Percentiles rank a stretch among this genome's conserved stretches.
These are phyloP conservation scores for Medicago ruthenica DNA, from an alignment of 306 rosid genomes.

Conservation along the genomic window DNA sequence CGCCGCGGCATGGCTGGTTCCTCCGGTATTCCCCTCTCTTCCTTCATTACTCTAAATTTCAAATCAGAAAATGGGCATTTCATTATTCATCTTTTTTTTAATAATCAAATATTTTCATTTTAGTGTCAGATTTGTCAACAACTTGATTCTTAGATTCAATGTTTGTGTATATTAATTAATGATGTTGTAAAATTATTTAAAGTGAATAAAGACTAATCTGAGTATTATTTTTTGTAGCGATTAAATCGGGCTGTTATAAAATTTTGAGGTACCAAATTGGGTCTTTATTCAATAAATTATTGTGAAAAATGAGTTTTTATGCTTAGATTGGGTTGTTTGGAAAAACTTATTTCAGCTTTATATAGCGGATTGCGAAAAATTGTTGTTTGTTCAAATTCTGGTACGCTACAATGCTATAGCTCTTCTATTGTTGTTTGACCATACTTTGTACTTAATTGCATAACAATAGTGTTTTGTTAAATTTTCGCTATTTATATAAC, in stretches of 20 bases:
- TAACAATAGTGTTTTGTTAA: not conserved
- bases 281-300: too few relatives aligned
- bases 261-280: too few relatives aligned
- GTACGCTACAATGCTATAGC: not conserved
- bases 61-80: not conserved
- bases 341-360: too few relatives aligned
- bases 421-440: not conserved
- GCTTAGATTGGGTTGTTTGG: too few relatives aligned
- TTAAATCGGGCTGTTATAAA: too few relatives aligned
- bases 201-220: too few relatives aligned
- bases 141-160: not conserved
- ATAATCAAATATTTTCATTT: too few relatives aligned
- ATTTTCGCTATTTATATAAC: not conserved
- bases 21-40: constrained; percentile 42
- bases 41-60: not conserved
- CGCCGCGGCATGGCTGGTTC: constrained; percentile 58
- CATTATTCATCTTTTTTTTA: not conserved
- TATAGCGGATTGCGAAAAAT: not conserved
- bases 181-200: too few relatives aligned
- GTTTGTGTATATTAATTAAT: not conserved
- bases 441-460: not conserved
- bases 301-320: too few relatives aligned
- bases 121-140: not conserved
- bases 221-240: too few relatives aligned
- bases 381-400: not conserved